Base-by-base conservation (phyloP, 441 rosid species). In the Euphorbia neoarborescens region DNA sequence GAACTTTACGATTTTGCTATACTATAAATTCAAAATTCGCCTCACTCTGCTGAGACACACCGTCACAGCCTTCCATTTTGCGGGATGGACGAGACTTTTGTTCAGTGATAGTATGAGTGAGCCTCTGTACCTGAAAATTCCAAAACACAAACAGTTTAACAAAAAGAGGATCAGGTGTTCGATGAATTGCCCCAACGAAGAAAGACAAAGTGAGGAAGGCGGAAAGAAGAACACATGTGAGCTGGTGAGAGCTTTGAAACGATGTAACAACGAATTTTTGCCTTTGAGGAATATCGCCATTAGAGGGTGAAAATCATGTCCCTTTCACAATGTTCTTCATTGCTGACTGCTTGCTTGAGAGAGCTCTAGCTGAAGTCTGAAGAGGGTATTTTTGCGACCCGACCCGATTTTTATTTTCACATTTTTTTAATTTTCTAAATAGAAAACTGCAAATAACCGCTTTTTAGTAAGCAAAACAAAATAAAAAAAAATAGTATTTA, bases 101-200 rank as follows among this genome's bases (percentile, higher is more conserved):
- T 63, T 65, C 79, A 73, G 77, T 75, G 61, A 78, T 44, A 62
- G 80, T 77, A 68, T 76, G 83, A 14, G 73, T 74, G 71, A 76
- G 74, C 75, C 94, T 84, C 83, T 83, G 81, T 2, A 27, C 59
- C 19, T 59, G 63, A 48, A 75, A 56, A 54, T 28, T 13, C n/a
- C 22, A 62, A 56, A 68, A 53, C 17, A 0, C 20, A 27, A 73
- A 65, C 37, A 30, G 35, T 67, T 37, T 66, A 9, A 51, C 78
- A 7, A 56, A 42, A 62, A 69, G 5, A 48, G 58, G 35, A 76
- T 71, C 57, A 66, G 71, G 66, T 77, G 88, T 81, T 88, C 75
- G 91, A 87, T 20, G 70, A 91, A 86, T 69, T 81, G 89, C 78
- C 82, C 17, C 64, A 54, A 19, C 35, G 74, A 73, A 77, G 73